phyloP scores from a whole-genome alignment of 2,329 filamentous ascomycete genomes.

The Penicillium palitans region DNA sequence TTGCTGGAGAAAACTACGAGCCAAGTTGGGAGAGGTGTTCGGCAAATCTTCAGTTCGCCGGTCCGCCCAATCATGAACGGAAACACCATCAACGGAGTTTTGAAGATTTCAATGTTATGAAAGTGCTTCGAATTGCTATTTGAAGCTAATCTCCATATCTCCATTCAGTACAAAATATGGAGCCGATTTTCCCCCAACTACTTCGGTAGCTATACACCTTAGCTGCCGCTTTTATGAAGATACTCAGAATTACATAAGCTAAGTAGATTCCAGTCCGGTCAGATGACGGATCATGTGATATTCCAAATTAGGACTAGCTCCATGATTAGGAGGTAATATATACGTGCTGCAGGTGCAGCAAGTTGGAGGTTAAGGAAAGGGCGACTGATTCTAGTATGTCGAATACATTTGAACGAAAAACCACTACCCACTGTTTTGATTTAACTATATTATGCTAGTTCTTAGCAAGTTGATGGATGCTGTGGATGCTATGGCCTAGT shows the following conservation, averaged over 20 bases:
- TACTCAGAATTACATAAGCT: no score
- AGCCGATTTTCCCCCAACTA: not conserved
- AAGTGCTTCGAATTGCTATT: not conserved
- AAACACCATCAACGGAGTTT: not conserved
- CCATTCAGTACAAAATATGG: not conserved
- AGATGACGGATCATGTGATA: not conserved
- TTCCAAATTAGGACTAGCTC: not conserved
- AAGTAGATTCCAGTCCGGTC: not conserved
- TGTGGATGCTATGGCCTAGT: not conserved
- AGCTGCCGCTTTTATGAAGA: no score
- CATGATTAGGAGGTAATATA: not conserved
- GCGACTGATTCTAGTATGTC: no score
- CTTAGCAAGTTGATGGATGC: not conserved
- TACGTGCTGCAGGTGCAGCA: no score
- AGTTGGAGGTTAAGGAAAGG: no score
- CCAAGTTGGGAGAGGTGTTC: not conserved
- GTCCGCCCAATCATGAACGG: not conserved
- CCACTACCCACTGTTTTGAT: not conserved
- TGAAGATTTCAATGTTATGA: not conserved
- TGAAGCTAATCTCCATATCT: no score
- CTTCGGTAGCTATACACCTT: not conserved
- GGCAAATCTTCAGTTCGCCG: conserved; percentile 1
- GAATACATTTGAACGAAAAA: no score
- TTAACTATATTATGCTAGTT: not conserved
- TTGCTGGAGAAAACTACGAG: not conserved